phyloP scores from a whole-genome alignment of 1,139 yeast genomes.

The Arxiozyma heterogenica region DNA sequence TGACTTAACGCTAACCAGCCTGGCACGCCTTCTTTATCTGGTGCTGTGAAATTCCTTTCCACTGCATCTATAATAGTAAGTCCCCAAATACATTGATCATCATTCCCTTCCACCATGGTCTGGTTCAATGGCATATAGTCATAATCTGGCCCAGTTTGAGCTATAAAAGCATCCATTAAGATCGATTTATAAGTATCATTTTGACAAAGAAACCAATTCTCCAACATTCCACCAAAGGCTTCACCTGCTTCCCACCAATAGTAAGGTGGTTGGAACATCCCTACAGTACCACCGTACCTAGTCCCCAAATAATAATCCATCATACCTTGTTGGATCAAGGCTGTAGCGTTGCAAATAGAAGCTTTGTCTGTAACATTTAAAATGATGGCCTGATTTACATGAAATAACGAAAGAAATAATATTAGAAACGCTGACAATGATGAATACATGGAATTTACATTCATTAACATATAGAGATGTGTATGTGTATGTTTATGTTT shows the following conservation, averaged over 20 bases:
- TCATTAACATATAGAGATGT: background rate
- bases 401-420: background rate
- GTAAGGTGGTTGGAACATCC: conserved; percentile 51
- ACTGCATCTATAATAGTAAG: conserved; percentile 52
- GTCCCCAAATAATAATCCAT: conserved; percentile 51
- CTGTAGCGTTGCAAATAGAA: conserved; percentile 46
- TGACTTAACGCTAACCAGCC: conserved; percentile 51
- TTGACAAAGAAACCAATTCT: conserved; percentile 43
- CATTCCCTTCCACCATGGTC: conserved; percentile 58
- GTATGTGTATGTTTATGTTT: background rate
- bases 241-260: conserved; percentile 73
- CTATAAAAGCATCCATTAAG: conserved; percentile 41
- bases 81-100: conserved; percentile 70
- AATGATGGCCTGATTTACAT: background rate
- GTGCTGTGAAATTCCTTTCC: conserved; percentile 49
- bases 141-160: conserved; percentile 46
- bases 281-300: conserved; percentile 47
- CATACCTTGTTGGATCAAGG: conserved; percentile 40
- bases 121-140: conserved; percentile 53
- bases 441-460: background rate
- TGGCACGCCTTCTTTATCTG: conserved; percentile 25
- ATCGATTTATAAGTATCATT: conserved; percentile 37
- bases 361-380: conserved; percentile 9
- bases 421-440: background rate
- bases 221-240: conserved; percentile 54